Conservation (phyloP, 257 asterid genomes). For the Solanum clarkiae region DNA sequence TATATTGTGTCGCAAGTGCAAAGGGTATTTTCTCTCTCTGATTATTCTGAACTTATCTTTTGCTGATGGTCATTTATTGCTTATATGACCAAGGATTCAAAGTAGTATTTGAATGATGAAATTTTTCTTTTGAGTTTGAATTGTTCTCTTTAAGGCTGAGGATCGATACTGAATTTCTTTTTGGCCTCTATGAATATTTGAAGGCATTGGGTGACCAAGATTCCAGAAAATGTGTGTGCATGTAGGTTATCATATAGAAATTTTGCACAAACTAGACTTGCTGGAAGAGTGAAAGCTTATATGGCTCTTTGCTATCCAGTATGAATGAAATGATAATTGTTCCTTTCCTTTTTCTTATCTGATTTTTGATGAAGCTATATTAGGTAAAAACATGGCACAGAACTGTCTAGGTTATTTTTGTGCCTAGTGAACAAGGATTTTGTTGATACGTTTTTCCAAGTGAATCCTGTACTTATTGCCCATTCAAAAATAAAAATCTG, state of each 20-base stretch:
- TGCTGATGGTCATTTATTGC: neutral
- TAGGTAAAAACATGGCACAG: neutral
- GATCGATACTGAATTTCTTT: neutral
- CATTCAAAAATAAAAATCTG: neutral
- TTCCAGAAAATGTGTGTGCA: neutral
- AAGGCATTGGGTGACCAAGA: neutral
- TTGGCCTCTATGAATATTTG: neutral
- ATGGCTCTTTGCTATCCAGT: neutral
- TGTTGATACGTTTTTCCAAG: neutral
- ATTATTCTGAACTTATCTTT: neutral
- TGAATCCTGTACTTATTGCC: neutral
- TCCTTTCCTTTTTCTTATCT: neutral
- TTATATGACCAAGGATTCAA: neutral
- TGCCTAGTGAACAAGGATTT: neutral
- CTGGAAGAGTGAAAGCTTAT: neutral
- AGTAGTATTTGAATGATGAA: neutral
- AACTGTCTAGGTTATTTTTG: neutral
- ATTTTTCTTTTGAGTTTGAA: neutral
- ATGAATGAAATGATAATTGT: neutral
- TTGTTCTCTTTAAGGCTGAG: neutral
- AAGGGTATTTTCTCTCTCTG: conserved; percentile 25
- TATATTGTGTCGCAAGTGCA: conserved; percentile 35
- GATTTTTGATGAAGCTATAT: neutral
- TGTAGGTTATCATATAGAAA: neutral
- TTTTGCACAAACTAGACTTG: neutral